Evolutionary conservation across 2,329 filamentous ascomycete genomes (phyloP), one percentile per base, ranked within the genome.

Genomic region (Aspergillus hortae): DNA sequence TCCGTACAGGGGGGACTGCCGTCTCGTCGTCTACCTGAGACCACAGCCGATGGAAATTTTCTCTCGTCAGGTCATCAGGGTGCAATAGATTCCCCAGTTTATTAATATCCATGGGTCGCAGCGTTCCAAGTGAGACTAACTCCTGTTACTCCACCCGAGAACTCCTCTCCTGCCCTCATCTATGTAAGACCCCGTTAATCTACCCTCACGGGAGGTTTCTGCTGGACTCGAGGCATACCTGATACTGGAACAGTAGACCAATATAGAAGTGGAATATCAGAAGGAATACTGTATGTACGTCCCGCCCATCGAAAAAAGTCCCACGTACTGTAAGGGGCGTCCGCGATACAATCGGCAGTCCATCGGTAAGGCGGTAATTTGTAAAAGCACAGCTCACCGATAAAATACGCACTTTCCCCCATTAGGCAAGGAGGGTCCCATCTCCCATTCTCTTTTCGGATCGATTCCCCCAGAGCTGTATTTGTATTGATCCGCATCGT

Each of bases 11-110:
- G 19, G 19, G 19, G 19, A 19, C 19, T 19, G 19, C 3, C 3
- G 15, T 19, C 4, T 35, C 15, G 9, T 46, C 15, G 21, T 36
- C 33, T 51, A 51, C 42, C 44, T 47, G 48, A 46, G 36, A 33
- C 43, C 19, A 6, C 14, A 38, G 14, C 35, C 35, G 14, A 17
- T n/a, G 35, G 35, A 17, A 38, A 38, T 15, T 38, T 38, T 38
- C 35, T 38, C 35, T n/a, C 14, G 35, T 38, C 14, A 1, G 35
- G 14, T 38, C 35, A 17, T 7, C 35, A 38, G 35, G 6, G 15
- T n/a, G 15, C 35, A 38, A 7, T 38, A 23, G 15, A 38, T 38
- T n/a, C 35, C 7, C 35, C 35, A 38, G 14, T n/a, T 38, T 38
- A 38, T n/a, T 38, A 38, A 38, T 38, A 38, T 38, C 35, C 35